Evolutionary conservation across 345 rosid genomes (phyloP).

Genomic region (Syzygium aqueum): DNA sequence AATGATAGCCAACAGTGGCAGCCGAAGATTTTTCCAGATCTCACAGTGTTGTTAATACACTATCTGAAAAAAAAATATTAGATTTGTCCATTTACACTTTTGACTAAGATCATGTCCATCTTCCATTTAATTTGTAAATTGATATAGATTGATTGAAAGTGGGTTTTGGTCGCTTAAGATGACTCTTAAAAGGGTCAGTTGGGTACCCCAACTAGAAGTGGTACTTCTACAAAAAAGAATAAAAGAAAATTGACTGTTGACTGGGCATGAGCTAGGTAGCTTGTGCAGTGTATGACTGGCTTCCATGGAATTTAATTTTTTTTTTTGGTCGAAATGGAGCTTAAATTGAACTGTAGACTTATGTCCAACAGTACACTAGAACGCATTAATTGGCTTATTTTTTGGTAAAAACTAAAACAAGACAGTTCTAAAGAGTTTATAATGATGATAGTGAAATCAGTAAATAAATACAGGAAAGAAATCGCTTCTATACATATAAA

Average conservation of each 20-base stretch:
- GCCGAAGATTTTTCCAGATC: background rate
- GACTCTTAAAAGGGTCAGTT: background rate
- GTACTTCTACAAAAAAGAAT: background rate
- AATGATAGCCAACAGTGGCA: background rate
- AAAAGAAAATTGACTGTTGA: background rate
- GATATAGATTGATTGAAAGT: background rate
- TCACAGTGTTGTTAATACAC: background rate
- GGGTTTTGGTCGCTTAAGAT: background rate
- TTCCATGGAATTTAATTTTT: background rate
- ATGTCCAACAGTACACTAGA: background rate
- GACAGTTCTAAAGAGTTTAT: background rate
- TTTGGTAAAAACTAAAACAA: background rate
- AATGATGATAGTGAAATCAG: background rate
- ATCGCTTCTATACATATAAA: background rate
- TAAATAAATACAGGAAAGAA: background rate
- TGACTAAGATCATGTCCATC: background rate
- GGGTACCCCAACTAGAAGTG: background rate
- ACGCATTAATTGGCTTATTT: background rate
- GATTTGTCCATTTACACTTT: background rate
- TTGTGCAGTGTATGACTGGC: background rate
- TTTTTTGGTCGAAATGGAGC: too few relatives aligned
- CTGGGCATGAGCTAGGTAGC: background rate
- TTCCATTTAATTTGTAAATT: background rate
- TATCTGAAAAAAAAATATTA: background rate
- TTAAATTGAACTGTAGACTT: background rate